A percentile compares a stretch with the other conserved stretches of the same genome.
phyloP scores from a whole-genome alignment of 2,329 filamentous ascomycete species.

The Allantophomopsis cytisporea region DNA sequence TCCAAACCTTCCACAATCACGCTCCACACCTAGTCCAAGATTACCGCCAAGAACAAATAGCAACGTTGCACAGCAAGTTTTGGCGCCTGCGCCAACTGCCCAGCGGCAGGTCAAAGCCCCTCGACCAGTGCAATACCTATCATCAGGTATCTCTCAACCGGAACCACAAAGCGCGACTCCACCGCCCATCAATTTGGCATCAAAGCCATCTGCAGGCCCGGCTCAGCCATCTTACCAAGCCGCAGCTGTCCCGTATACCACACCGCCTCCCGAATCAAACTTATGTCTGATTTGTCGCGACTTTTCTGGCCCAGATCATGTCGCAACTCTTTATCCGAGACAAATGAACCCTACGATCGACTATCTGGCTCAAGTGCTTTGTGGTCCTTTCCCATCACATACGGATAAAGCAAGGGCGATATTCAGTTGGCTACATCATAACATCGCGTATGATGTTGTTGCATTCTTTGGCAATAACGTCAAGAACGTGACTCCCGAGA shows the following conservation, averaged over 20 bases:
- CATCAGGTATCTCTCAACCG: constrained; percentile 23
- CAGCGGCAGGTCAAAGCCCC: constrained; percentile 3
- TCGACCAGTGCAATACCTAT: constrained; percentile 15
- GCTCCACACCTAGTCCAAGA: constrained; percentile 7
- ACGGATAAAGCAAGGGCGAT: constrained; percentile 90
- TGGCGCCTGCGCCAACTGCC: constrained; percentile 18
- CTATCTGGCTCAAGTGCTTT: constrained; percentile 68
- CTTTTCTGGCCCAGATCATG: constrained; percentile 67
- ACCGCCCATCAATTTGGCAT: constrained; percentile 2
- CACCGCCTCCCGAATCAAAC: background rate
- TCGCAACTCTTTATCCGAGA: constrained; percentile 66
- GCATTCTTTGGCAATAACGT: constrained; percentile 66
- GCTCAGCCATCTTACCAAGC: constrained; percentile 24
- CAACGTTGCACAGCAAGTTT: constrained; percentile 11
- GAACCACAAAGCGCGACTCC: constrained; percentile 9
- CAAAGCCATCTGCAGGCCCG: constrained; percentile 24
- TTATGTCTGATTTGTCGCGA: constrained; percentile 72
- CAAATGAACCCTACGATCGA: constrained; percentile 49
- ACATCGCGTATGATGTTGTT: constrained; percentile 71
- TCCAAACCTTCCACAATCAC: constrained; percentile 18
- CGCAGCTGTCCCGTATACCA: constrained; percentile 9
- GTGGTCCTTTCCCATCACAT: constrained; percentile 60
- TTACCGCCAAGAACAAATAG: constrained; percentile 13
- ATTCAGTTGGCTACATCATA: constrained; percentile 93
- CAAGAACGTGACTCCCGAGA: constrained; percentile 51